Evolutionary conservation across 306 rosid genomes (phyloP).

Genomic region (Lupinus albus): DNA sequence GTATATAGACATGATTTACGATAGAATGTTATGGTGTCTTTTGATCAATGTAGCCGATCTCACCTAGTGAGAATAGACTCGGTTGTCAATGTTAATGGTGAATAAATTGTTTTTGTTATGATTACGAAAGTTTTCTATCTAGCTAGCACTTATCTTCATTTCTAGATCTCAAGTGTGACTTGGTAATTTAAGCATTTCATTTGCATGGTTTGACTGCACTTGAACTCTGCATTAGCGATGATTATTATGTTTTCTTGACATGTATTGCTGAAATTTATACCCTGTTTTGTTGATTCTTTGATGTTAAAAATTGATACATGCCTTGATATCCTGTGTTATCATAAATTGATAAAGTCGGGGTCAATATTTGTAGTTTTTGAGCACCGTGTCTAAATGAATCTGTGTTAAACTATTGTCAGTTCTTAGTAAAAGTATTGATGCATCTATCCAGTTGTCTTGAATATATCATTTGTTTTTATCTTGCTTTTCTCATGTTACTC

Average conservation of each 20-base stretch:
- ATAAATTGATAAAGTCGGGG: neutral
- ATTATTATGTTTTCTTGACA: constrained; percentile 4
- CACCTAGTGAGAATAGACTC: too few relatives aligned
- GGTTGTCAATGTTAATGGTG: too few relatives aligned
- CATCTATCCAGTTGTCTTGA: neutral
- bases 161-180: constrained; percentile 37
- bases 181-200: constrained; percentile 5
- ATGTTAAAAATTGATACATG: constrained; percentile 5
- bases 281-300: constrained; percentile 25
- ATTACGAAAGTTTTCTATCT: constrained; percentile 18
- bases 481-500: constrained; percentile 29
- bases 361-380: constrained; percentile 10
- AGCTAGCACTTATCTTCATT: neutral
- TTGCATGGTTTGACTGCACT: constrained; percentile 16
- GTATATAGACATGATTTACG: too few relatives aligned
- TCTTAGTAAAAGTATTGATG: constrained; percentile 16
- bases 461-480: constrained; percentile 22
- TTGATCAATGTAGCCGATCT: too few relatives aligned
- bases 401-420: constrained; percentile 18
- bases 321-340: constrained; percentile 12
- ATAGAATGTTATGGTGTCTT: too few relatives aligned
- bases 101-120: constrained; percentile 21
- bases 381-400: constrained; percentile 14
- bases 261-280: constrained; percentile 1
- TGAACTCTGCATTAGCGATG: constrained; percentile 27